Evolutionary conservation across 306 rosid genomes (phyloP).

Genomic region (Gynostemma pentaphyllum): DNA sequence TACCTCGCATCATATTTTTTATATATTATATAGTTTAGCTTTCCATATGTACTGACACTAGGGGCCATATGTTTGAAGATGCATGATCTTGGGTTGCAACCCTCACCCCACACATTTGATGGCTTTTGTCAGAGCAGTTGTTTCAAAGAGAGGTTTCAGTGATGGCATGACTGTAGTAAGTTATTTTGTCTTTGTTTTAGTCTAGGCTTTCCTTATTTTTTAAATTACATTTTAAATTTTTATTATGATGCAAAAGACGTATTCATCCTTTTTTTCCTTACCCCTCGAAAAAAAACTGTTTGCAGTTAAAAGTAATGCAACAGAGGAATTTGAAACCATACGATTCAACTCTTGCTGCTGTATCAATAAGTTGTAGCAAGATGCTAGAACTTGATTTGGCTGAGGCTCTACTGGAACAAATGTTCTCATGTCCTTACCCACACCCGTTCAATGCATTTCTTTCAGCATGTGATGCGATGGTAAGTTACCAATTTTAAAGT

Average conservation of each 20-base stretch:
- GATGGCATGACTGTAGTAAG: constrained; percentile 54
- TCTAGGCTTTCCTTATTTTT: constrained; percentile 9
- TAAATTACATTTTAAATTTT: background rate
- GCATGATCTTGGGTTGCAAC: constrained; percentile 66
- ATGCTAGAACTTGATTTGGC: constrained; percentile 58
- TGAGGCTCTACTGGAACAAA: constrained; percentile 52
- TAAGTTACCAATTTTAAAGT: constrained; percentile 28
- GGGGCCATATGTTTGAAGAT: constrained; percentile 41
- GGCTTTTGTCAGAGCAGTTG: constrained; percentile 49
- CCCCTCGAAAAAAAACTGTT: background rate
- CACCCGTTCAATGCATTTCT: constrained; percentile 53
- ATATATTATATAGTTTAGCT: constrained; percentile 11
- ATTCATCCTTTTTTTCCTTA: no score
- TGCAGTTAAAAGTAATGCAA: constrained; percentile 58
- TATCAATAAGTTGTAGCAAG: constrained; percentile 52
- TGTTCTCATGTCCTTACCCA: constrained; percentile 25
- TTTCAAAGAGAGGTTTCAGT: constrained; percentile 32
- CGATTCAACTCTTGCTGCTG: constrained; percentile 51
- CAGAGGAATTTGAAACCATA: constrained; percentile 52
- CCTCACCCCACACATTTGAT: constrained; percentile 47
- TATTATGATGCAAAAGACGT: constrained; percentile 12
- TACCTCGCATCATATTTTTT: no score
- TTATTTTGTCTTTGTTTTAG: constrained; percentile 13
- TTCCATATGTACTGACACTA: constrained; percentile 20
- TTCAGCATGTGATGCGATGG: constrained; percentile 53